phyloP scores from a whole-genome alignment of 495 filamentous ascomycete genomes.

The Aspergillus coremiiformis region DNA sequence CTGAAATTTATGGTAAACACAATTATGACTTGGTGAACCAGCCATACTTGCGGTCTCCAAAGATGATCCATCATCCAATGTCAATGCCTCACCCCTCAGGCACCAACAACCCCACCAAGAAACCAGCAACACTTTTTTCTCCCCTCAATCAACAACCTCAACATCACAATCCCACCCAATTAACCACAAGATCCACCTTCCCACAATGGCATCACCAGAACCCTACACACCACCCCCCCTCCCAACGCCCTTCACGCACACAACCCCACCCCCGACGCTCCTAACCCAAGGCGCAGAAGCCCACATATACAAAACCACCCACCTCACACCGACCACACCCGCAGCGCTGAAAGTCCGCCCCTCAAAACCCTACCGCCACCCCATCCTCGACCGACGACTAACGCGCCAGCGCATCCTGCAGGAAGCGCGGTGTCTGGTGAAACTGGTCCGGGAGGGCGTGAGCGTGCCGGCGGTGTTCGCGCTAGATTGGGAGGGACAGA shows the following conservation, averaged over 20 bases:
- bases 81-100: not conserved
- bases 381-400: slow-evolving; percentile 77
- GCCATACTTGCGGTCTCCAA: too few relatives aligned
- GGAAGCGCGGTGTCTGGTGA: slow-evolving; percentile 77
- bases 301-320: slow-evolving; percentile 80
- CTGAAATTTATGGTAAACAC: too few relatives aligned
- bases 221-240: slow-evolving; percentile 43
- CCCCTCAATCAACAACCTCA: not conserved
- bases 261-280: slow-evolving; percentile 48
- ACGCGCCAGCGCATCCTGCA: slow-evolving; percentile 78
- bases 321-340: slow-evolving; percentile 59
- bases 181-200: not conserved
- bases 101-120: not conserved
- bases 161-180: not conserved
- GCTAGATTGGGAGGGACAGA: slow-evolving; percentile 52
- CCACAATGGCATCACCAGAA: not conserved
- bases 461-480: slow-evolving; percentile 70
- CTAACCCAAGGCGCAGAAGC: slow-evolving; percentile 93
- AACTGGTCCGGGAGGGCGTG: slow-evolving; percentile 68
- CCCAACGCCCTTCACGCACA: slow-evolving; percentile 57
- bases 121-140: not conserved
- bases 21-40: too few relatives aligned
- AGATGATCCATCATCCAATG: too few relatives aligned
- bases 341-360: slow-evolving; percentile 91
- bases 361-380: slow-evolving; percentile 86